Evolutionary conservation across 305 asterid species (phyloP), one percentile per base, ranked within the genome.

Genomic region (Fraxinus xanthoxyloides): DNA sequence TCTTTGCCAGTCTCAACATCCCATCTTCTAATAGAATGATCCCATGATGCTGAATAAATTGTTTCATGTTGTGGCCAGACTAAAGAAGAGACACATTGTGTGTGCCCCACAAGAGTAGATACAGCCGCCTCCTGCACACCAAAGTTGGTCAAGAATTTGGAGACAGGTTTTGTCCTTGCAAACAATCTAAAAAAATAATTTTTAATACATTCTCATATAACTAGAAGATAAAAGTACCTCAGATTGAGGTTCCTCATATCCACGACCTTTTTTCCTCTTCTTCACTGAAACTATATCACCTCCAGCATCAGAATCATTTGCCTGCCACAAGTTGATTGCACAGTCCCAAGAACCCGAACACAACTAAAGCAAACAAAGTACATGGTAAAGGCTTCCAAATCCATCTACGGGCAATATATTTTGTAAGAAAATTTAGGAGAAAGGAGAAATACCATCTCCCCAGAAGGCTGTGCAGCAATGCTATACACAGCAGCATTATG

Each of bases 311-410:
- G 91, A 85, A 63, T 81, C 85, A 85, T 82, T 89, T 77, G 85
- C 54, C 79, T 88, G 88, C 99, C 99, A 95, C 88, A 96, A 84
- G 82, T 86, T 92, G 79, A 96, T 84, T 85, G 91, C 86, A 85
- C 90, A 84, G 83, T 96, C 99, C 99, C 99, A 96, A 38, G 99
- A 94, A 81, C 99, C 99, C n/a, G 99, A 93, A 85, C 97, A 93
- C 73, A 94, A 90, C 99, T 96, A 82, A 80, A 84, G 84, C 46
- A 83, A 75, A 84, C 30, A 86, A 69, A 69, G 19, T 77, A 75
- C 36, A 43, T 54, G 61, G 80, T 85, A 81, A 84, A 80, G 40
- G 54, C 59, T 40, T 30, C 23, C 21, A 30, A 34, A 51, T 54
- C 61, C 67, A 32, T 24, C 17, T 34, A 69, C 54, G 79, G 67